Conservation (phyloP, 352 stramenopile genomes). For the Bremia lactucae region DNA sequence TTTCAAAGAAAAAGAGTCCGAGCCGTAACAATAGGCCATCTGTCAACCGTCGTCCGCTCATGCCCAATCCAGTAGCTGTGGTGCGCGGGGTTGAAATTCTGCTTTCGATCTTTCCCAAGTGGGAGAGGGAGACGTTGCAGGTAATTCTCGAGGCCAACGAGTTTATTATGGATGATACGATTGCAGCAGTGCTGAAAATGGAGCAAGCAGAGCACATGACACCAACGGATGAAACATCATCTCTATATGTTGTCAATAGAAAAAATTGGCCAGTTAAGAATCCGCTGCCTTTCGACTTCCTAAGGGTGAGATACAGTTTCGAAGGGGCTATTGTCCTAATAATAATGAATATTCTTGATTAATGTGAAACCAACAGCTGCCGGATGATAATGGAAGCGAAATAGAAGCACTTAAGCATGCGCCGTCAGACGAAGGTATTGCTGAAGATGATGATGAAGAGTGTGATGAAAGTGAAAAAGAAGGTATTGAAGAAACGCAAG, state of each 20-base stretch:
- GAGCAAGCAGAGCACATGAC: conserved; percentile 35
- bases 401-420: conserved; percentile 4
- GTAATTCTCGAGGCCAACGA: conserved; percentile 65
- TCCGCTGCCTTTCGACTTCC: conserved; percentile 66
- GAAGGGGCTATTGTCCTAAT: background rate
- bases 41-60: conserved; percentile 1
- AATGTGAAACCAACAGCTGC: conserved; percentile 28
- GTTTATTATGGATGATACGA: conserved; percentile 76
- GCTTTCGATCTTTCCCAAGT: conserved; percentile 74
- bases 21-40: conserved; percentile 1
- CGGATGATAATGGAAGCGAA: conserved; percentile 28
- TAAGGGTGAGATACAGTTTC: conserved; percentile 30
- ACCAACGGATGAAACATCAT: background rate
- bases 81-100: conserved; percentile 59
- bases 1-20: conserved; percentile 38
- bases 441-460: conserved; percentile 31
- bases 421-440: conserved; percentile 16
- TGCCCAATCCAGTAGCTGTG: conserved; percentile 37
- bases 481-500: conserved; percentile 37
- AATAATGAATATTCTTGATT: background rate
- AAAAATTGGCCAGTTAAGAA: conserved; percentile 50
- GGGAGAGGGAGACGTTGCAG: conserved; percentile 52
- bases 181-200: conserved; percentile 68
- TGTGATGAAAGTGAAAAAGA: conserved; percentile 43
- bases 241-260: conserved; percentile 1